Base-by-base conservation (phyloP, 2,329 filamentous ascomycete species). In the Monascus ruber region DNA sequence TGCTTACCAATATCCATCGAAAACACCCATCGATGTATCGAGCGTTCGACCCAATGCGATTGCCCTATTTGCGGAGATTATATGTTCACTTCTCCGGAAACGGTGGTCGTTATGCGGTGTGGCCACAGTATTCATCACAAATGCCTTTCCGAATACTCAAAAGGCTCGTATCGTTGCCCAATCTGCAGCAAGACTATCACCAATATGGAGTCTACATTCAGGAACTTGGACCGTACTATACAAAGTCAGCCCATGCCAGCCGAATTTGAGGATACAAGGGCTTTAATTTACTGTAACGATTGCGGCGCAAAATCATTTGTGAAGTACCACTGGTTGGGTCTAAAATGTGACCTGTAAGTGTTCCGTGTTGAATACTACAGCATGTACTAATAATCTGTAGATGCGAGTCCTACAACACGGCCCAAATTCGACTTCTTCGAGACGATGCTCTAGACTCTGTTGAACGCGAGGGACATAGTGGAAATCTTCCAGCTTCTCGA, bases 51-150 rank as follows among this genome's bases (percentile, higher is more conserved):
- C 27, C 88, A 98, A 57, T 94, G 87, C 56, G 83, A 96, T 57
- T 98, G 91, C 59, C 91, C 91, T 4, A 94, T 98, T 41, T 98
- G 91, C 61, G 83, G 88, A 47, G 88, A 95, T 43, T 94, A 94
- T 59, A 84, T 98, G 71, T 96, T 96, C 60, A 93, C 84, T 2
- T 94, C 89, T 6, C 83, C 85, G 2, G 79, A 80, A 40, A 80
- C 84, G 0, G 87, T 96, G 5, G 86, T 94, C 24, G 93, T 94
- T 55, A 91, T 98, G 83, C 77, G 79, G 31, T 98, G 91, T 59
- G 91, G 91, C 2, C 91, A 98, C 59, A 93, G 89, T 55, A 93
- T 98, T 57, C 91, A 98, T 63, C 81, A 83, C 52, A 77, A 77
- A 42, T 98, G 91, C 64, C 91, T 94, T 55, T 77, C 85, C 34